Base-by-base conservation (phyloP, 2,329 filamentous ascomycete species). In the Aspergillus pseudonomiae region DNA sequence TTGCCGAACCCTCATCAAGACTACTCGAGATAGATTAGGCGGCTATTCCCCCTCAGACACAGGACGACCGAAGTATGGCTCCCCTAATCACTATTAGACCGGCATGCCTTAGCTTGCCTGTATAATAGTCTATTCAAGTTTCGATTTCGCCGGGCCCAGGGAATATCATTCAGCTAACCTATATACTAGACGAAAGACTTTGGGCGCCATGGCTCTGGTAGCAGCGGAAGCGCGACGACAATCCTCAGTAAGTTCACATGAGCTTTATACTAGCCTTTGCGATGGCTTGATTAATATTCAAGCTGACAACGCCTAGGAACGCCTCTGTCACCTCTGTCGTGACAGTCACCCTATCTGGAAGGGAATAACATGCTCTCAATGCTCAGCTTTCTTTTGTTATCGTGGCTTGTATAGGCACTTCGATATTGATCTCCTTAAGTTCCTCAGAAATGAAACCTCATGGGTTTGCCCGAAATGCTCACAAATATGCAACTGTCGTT, bases 321-420 rank as follows among this genome's bases (percentile, higher is more conserved):
- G 59, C 67, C 67, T 77, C 24, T 78, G 76, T 43, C 75, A 78
- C 64, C 63, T 78, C n/a, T 77, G 75, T 60, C 71, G 75, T 4
- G 76, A 75, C 36, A 74, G 72, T 45, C 75, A 78, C 58, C 66
- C 73, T 19, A 68, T 74, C 55, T 78, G 74, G 74, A 77, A 78
- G 61, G 76, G 76, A 10, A 66, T 70, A 50, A 66, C 69, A 7
- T 77, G 75, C 58, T 70, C 72, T 52, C 69, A 70, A 43, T 77
- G 75, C 64, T 71, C 71, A 5, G 74, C 75, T 6, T 77, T 77
- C 39, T 78, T 77, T 63, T 77, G 75, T 60, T 76, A 74, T 57
- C 73, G 76, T 19, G 76, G 76, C 14, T 70, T 78, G 11, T 72
- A 74, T 61, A 72, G 76, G 10, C 76, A 78, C 61, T 78, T 78